Conservation (phyloP, 768 basidiomycete species). For the Boletus pseudo-olivaceus region DNA sequence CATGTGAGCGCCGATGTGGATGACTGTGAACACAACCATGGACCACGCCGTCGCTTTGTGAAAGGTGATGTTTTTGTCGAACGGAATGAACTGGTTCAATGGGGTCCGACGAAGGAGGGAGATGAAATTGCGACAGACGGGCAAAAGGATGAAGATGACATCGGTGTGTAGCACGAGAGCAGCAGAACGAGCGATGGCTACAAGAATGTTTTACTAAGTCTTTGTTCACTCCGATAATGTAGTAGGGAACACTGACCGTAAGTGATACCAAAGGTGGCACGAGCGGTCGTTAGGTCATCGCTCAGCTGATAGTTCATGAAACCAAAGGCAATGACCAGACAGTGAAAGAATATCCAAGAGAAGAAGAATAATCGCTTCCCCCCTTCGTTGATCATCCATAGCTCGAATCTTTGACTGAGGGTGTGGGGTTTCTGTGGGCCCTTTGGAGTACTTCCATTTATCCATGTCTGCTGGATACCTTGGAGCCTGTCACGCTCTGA, state of each 20-base stretch:
- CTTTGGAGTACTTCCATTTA: constrained; percentile 27
- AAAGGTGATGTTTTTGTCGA: constrained; percentile 90
- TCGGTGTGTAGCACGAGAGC: constrained; percentile 91
- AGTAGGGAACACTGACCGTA: constrained; percentile 52
- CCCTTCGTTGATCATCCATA: constrained; percentile 97
- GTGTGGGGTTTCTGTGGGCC: constrained; percentile 38
- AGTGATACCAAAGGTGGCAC: constrained; percentile 68
- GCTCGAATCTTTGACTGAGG: constrained; percentile 45
- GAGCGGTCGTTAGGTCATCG: constrained; percentile 69
- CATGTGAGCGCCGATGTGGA: constrained; percentile 85
- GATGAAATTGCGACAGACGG: constrained; percentile 93
- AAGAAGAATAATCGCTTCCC: constrained; percentile 74
- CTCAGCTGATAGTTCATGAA: constrained; percentile 74
- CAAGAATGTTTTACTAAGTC: background rate
- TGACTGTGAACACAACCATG: constrained; percentile 69
- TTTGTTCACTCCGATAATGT: background rate
- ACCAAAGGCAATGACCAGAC: constrained; percentile 74
- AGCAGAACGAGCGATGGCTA: constrained; percentile 83
- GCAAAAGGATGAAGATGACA: constrained; percentile 90
- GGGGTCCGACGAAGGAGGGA: constrained; percentile 84
- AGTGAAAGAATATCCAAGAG: constrained; percentile 77
- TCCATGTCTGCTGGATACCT: constrained; percentile 69
- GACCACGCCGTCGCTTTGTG: constrained; percentile 92
- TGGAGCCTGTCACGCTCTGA: constrained; percentile 81
- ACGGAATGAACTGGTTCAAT: constrained; percentile 82